Evolutionary conservation across 2,329 filamentous ascomycete genomes (phyloP), one percentile per base, ranked within the genome.

Genomic region (Sphaerulina vaccinii): DNA sequence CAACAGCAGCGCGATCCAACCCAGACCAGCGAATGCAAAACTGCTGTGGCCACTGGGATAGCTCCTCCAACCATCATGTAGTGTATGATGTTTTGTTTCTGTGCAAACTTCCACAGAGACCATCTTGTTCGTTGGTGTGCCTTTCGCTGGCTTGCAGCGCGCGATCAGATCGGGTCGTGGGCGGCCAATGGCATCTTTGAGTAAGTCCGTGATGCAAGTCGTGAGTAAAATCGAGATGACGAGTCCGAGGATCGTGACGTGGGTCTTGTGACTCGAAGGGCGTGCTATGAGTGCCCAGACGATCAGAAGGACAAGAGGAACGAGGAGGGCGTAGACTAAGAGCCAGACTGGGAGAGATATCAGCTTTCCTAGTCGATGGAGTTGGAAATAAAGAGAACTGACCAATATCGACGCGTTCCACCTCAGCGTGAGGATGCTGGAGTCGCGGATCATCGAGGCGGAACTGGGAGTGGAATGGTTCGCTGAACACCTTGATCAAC

Each of bases 401-500:
- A 87, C 86, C 69, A 11, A 95, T 84, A 6, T 90, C 79, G 0
- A 99, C 93, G 56, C 90, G 82, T 71, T 99, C 91, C 44, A 86
- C 73, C 51, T 86, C 78, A 18, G 93, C 90, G 71, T 95, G 87
- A 0, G 93, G 93, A 65, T 87, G 96, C 58, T 89, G 85, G 54
- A 97, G 90, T 43, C 83, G 77, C 19, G 88, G 79, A 68, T 97
- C 90, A 68, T 90, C 87, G 56, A 97, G 81, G 58, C 83, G 87
- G 74, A 99, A 97, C 83, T 96, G 87, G 72, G 89, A 90, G 70
- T 97, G 90, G 69, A 97, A 97, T 0, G 93, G 93, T 55, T 86
- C 84, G 62, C 88, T 79, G 62, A 87, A 74, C 37, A 89, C 77
- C 80, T 88, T 65, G 7, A 59, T 38, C 27, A 84, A 63, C 15